Evolutionary conservation across 805 yeast species (phyloP).

Genomic region (Kazachstania bromeliacearum): DNA sequence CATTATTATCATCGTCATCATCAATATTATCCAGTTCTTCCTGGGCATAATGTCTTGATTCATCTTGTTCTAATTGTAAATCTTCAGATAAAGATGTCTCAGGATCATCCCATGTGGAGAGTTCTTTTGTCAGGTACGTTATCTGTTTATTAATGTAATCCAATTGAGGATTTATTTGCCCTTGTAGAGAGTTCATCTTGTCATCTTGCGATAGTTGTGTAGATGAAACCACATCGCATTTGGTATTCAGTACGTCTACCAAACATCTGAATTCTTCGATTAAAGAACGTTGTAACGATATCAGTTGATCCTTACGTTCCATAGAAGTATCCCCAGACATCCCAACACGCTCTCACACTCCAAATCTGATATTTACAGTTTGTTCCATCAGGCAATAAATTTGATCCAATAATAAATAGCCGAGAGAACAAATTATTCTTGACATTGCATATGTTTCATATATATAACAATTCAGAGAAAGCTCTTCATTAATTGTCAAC

Average conservation of each 20-base stretch:
- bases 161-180: constrained; percentile 15
- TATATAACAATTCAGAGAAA: no score
- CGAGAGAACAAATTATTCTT: no score
- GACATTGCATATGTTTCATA: no score
- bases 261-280: constrained; percentile 3
- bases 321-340: background rate
- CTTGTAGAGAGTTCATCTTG: constrained; percentile 21
- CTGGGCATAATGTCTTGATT: constrained; percentile 2
- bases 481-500: no score
- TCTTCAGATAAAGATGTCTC: background rate
- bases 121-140: background rate
- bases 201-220: constrained; percentile 36
- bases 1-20: constrained; percentile 11
- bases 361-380: no score
- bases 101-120: background rate
- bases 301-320: background rate
- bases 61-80: constrained; percentile 2
- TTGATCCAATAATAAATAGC: no score
- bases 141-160: constrained; percentile 7
- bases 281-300: constrained; percentile 2
- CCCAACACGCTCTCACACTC: no score
- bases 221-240: constrained; percentile 32
- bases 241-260: constrained; percentile 18
- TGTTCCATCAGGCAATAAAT: no score
- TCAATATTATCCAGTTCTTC: constrained; percentile 5